Conservation (phyloP, 2,329 filamentous ascomycete species). For the Xylariaceae sp. region DNA sequence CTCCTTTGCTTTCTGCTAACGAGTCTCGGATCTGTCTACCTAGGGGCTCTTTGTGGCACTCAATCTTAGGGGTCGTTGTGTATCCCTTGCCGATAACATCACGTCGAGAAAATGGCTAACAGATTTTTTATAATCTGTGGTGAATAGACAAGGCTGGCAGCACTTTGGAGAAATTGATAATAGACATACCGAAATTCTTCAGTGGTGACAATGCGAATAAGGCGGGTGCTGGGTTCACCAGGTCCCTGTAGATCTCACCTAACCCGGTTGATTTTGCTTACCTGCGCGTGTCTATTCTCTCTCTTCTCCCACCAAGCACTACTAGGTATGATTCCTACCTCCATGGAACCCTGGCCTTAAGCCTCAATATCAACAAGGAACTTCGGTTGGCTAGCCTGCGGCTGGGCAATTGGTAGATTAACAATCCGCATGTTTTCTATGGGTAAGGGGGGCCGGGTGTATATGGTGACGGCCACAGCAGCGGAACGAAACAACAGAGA, state of each 20-base stretch:
- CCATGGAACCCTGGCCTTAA: slow-evolving; percentile 25
- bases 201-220: slow-evolving; percentile 13
- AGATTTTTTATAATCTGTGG: slow-evolving; percentile 5
- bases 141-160: slow-evolving; percentile 1
- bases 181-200: background rate
- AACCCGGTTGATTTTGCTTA: slow-evolving; percentile 21
- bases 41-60: background rate
- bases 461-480: too few species aligned
- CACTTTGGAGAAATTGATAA: background rate
- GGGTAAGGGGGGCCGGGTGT: too few species aligned
- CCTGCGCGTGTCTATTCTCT: too few species aligned
- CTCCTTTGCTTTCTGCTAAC: background rate
- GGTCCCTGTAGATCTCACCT: slow-evolving; percentile 24
- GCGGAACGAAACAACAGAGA: background rate
- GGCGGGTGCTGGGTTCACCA: slow-evolving; percentile 12
- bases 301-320: too few species aligned
- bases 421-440: too few species aligned
- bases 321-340: slow-evolving; percentile 19
- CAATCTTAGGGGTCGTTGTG: background rate
- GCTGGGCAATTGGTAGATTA: background rate
- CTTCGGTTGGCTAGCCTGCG: slow-evolving; percentile 21
- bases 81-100: slow-evolving; percentile 15
- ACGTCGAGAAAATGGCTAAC: slow-evolving; percentile 1
- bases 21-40: background rate
- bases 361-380: slow-evolving; percentile 24